These are phyloP conservation scores for Rhodotorula sp. DNA, from an alignment of 1,284 basidiomycete genomes.

Conservation along the genomic window DNA sequence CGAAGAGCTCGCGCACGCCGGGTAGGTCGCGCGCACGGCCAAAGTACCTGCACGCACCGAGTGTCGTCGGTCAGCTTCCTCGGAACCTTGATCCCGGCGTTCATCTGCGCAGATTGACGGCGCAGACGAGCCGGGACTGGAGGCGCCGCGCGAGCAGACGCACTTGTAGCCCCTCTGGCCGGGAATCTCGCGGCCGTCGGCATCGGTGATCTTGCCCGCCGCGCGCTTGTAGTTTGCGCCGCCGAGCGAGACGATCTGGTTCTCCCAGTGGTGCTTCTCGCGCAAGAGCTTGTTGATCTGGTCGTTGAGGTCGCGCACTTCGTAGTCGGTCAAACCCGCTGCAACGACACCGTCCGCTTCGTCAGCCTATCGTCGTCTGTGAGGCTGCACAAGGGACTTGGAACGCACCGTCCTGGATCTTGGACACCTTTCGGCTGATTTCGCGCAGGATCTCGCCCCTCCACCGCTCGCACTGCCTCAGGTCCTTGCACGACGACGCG, in stretches of 20 bases:
- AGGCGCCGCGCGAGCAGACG: constrained; percentile 47
- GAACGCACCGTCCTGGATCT: constrained; percentile 88
- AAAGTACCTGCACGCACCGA: constrained; percentile 70
- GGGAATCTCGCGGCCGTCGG: constrained; percentile 91
- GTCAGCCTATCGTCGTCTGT: neutral
- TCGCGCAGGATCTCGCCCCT: constrained; percentile 91
- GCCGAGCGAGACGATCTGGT: constrained; percentile 89
- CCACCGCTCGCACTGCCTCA: constrained; percentile 94
- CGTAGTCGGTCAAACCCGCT: constrained; percentile 93
- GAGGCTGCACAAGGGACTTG: neutral
- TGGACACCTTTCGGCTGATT: constrained; percentile 92
- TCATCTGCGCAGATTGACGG: neutral
- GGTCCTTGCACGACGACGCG: constrained; percentile 83
- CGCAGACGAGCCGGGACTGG: neutral
- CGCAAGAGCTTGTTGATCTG: constrained; percentile 95
- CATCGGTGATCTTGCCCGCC: constrained; percentile 79
- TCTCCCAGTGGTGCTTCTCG: constrained; percentile 97
- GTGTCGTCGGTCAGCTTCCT: neutral
- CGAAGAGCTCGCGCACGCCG: constrained; percentile 90
- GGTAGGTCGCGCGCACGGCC: constrained; percentile 95
- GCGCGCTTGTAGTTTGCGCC: constrained; percentile 95
- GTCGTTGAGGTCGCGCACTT: constrained; percentile 94
- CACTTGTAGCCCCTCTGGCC: constrained; percentile 98
- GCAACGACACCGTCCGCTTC: neutral
- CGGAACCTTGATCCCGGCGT: too few species aligned